Base-by-base conservation (phyloP, 768 basidiomycete species). In the Hygrocybe punicea region DNA sequence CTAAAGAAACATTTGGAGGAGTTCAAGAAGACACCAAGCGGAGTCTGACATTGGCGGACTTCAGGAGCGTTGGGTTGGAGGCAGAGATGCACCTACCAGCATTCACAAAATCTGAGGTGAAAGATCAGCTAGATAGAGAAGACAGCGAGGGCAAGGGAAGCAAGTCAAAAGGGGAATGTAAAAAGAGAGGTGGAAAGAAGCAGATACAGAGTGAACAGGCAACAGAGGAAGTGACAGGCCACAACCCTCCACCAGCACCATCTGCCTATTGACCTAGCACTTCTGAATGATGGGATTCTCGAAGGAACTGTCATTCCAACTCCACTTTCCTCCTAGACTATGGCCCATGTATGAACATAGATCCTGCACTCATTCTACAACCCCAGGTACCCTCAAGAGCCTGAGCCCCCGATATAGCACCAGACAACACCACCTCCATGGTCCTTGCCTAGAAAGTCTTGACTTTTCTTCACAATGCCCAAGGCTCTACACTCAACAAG, bases 41-140 rank as follows among this genome's bases (percentile, higher is more conserved):
- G 13, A 79, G 80, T 36, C 73, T 98, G 65, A 95, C 93, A 1
- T 76, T 99, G 51, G 85, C 86, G 11, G 93, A 98, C 70, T 98
- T 95, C 68, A 77, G 93, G 51, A 89, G 81, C 48, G 87, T 95
- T 21, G 94, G 91, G 93, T 69, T 95, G 59, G 91, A 93, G 63
- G 91, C 93, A 51, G 90, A 91, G 74, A 86, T 86, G 80, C 91
- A 95, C 63, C 94, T 93, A 4, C 93, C 93, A 0, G 92, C 93
- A 39, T 94, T 87, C 67, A 87, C 84, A 8, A 86, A 85, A 61
- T 89, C 87, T 37, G 84, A 77, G 67, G 89, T 87, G 64, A 81
- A 78, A 58, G 90, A 90, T 60, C 63, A 79, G 74, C 51, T 81
- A 78, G 66, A 75, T 75, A 61, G 76, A 17, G 64, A 54, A 24